Conservation (phyloP, 2,329 filamentous ascomycete species). For the Dothideomycetes sp. region DNA sequence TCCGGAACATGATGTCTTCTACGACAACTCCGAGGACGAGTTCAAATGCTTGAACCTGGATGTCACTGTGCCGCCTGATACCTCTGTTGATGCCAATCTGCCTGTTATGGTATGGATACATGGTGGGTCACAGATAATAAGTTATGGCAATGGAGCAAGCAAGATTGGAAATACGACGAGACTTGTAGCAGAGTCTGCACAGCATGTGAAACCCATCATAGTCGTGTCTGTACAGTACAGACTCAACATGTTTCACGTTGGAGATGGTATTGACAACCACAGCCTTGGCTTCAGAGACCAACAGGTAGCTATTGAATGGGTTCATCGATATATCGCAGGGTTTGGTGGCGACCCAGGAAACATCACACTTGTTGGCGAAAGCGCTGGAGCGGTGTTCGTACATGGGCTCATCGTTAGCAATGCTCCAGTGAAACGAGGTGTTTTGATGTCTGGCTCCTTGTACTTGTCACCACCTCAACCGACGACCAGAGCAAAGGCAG, state of each 20-base stretch:
- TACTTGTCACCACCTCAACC: conserved; percentile 36
- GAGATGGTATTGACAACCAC: conserved; percentile 29
- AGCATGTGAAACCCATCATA: conserved; percentile 29
- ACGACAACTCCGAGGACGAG: conserved; percentile 33
- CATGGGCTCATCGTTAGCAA: conserved; percentile 34
- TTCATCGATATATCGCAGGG: conserved; percentile 25
- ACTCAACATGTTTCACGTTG: conserved; percentile 39
- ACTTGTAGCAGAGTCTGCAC: conserved; percentile 25
- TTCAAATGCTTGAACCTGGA: conserved; percentile 38
- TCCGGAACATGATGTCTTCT: conserved; percentile 23
- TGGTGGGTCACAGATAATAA: conserved; percentile 39
- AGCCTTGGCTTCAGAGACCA: conserved; percentile 22
- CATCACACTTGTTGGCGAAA: conserved; percentile 38
- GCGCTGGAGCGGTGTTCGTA: conserved; percentile 37
- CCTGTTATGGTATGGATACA: conserved; percentile 41
- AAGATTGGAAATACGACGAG: conserved; percentile 26
- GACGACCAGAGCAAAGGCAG: conserved; percentile 23
- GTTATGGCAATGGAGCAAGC: conserved; percentile 35
- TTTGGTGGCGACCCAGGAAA: conserved; percentile 30
- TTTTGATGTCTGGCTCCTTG: conserved; percentile 36
- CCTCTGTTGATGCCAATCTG: conserved; percentile 14
- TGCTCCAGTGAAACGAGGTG: conserved; percentile 26
- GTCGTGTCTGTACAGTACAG: conserved; percentile 37
- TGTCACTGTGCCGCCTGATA: conserved; percentile 25
- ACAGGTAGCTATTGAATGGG: conserved; percentile 27